Base-by-base conservation (phyloP, 2,329 filamentous ascomycete species). In the Aspergillus sp. region DNA sequence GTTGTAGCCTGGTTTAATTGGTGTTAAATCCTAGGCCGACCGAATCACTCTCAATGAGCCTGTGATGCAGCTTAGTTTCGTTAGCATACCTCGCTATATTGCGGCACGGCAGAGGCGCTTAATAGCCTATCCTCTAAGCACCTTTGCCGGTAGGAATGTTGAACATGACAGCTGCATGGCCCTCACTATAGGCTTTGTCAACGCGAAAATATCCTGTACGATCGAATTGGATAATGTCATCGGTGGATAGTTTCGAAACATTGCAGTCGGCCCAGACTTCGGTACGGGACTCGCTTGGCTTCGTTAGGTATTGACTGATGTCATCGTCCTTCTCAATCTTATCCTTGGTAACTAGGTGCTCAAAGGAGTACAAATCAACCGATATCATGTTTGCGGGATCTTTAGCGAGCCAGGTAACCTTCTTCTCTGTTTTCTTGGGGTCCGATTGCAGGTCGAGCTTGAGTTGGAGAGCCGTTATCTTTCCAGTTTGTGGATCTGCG, bases 201-300 rank as follows among this genome's bases (percentile, higher is more conserved):
- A 96, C 87, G 51, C 93, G 83, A 80, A 90, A 98, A 78, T 91
- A 98, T 2, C 93, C 93, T 76, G 93, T 91, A 60, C 93, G 84
- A 81, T 98, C 93, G 46, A 98, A 89, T 80, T 98, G 93, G 66
- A 98, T 91, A 61, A 98, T 93, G 66, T 96, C 92, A 69, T 91
- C 90, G 72, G 86, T 87, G 82, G 91, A 91, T 46, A 97, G 80
- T 60, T 86, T 81, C 0, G 84, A 82, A 1, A 96, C 88, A 67
- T 93, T 96, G 69, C 86, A 87, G 70, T 97, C 93, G 23, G 90
- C 92, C 54, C 90, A 73, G 1, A 89, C 91, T 63, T 89, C 84
- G 52, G 88, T 88, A 75, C 87, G 86, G 56, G 84, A 87, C 69
- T 90, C 87, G 0, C 14, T 37, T 9, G 7, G 14, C 7, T 37